Percentiles rank a stretch among this genome's conserved stretches.
phyloP scores from a whole-genome alignment of 2,329 filamentous ascomycete species.

The Botrytis hyacinthi region DNA sequence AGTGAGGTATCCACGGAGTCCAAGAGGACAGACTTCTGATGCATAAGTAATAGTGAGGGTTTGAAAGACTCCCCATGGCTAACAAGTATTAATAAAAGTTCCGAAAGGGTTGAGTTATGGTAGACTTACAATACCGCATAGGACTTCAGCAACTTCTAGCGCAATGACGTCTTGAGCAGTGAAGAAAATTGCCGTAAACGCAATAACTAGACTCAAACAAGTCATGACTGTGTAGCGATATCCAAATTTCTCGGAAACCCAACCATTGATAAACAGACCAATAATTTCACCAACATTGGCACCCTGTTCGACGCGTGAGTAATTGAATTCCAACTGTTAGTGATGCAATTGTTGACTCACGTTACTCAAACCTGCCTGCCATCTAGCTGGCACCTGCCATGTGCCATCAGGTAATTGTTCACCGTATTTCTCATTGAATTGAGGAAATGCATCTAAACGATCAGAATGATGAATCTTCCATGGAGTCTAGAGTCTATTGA shows the following conservation, averaged over 20 bases:
- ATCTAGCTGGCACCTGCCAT: conserved; percentile 34
- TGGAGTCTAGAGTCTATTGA: conserved; percentile 9
- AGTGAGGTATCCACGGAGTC: conserved; percentile 53
- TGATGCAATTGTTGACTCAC: conserved; percentile 7
- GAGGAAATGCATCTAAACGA: conserved; percentile 40
- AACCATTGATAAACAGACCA: conserved; percentile 48
- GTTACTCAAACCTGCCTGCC: conserved; percentile 38
- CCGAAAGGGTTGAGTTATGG: background rate
- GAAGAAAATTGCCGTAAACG: conserved; percentile 51
- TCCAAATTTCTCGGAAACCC: conserved; percentile 46
- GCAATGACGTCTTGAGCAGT: conserved; percentile 47
- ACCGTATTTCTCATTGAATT: conserved; percentile 39
- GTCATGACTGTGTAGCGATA: conserved; percentile 40
- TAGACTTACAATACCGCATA: conserved; percentile 41
- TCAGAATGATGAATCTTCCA: conserved; percentile 8
- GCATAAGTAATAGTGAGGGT: conserved; percentile 39
- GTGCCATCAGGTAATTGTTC: conserved; percentile 19
- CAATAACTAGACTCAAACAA: conserved; percentile 39
- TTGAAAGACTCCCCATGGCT: conserved; percentile 47
- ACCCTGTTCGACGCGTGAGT: conserved; percentile 23
- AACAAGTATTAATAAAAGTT: conserved; percentile 18
- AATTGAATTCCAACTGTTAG: background rate
- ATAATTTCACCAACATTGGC: conserved; percentile 42
- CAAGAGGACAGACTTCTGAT: conserved; percentile 56
- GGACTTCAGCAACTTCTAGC: conserved; percentile 47